Conservation (phyloP, 148 eudicot genomes). For the Fagopyrum tataricum region DNA sequence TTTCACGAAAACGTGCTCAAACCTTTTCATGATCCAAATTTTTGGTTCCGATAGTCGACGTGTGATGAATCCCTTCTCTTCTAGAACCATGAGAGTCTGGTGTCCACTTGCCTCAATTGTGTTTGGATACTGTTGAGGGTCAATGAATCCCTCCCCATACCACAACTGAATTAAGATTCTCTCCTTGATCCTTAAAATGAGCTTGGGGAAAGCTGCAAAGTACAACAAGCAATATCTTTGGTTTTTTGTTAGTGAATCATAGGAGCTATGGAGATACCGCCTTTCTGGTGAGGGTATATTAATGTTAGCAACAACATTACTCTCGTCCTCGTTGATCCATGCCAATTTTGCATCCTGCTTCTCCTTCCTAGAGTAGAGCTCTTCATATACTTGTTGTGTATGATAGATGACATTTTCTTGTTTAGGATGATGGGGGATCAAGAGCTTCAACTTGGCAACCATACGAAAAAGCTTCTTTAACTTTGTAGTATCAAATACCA, state of each 20-base stretch:
- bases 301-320: not conserved
- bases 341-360: not conserved
- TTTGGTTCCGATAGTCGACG: not conserved
- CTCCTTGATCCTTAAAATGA: constrained; percentile 16
- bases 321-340: not conserved
- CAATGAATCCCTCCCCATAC: constrained; percentile 35
- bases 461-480: not conserved
- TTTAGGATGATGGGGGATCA: not conserved
- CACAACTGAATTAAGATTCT: constrained; percentile 34
- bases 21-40: not conserved
- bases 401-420: not conserved
- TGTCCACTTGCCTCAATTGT: not conserved
- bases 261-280: not conserved
- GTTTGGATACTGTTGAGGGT: not conserved
- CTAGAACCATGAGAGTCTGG: not conserved
- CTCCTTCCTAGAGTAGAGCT: no score
- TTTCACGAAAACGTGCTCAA: not conserved
- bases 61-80: not conserved
- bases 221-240: not conserved
- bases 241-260: not conserved
- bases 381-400: not conserved
- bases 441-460: not conserved
- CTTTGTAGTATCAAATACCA: not conserved
- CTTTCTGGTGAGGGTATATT: not conserved
- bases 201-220: not conserved